Conservation (phyloP, 352 stramenopile species). For the Pythium aristosporum region DNA sequence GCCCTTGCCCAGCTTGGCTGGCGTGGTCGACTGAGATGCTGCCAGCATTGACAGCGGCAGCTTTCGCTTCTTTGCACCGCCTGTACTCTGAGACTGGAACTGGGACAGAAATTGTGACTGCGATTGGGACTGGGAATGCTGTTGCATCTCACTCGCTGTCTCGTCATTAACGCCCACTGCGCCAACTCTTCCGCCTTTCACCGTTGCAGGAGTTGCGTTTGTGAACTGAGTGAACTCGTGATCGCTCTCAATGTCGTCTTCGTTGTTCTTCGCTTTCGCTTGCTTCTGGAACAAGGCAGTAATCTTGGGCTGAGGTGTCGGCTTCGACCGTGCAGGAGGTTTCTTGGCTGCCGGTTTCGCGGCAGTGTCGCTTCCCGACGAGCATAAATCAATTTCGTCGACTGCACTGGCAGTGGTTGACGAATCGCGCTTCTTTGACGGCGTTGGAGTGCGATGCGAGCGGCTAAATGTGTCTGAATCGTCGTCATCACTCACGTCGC, state of each 20-base stretch:
- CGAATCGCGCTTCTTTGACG: conserved; percentile 20
- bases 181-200: conserved; percentile 5
- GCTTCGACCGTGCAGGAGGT: conserved; percentile 28
- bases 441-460: conserved; percentile 1
- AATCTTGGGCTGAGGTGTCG: conserved; percentile 57
- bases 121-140: conserved; percentile 33
- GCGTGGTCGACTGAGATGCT: conserved; percentile 42
- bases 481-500: conserved; percentile 16
- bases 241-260: conserved; percentile 75
- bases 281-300: conserved; percentile 47
- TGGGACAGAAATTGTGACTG: conserved; percentile 43
- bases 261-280: conserved; percentile 12
- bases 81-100: conserved; percentile 34
- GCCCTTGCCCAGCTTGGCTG: conserved; percentile 13
- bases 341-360: conserved; percentile 2
- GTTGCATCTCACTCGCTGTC: conserved; percentile 23
- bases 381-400: conserved; percentile 40
- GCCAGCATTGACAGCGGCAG: conserved; percentile 69
- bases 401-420: conserved; percentile 18
- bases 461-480: conserved; percentile 3
- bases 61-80: conserved; percentile 46
- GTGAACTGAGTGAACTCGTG: conserved; percentile 61
- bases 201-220: conserved; percentile 10
- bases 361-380: conserved; percentile 28
- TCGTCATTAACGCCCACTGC: conserved; percentile 4